phyloP scores from a whole-genome alignment of 306 rosid genomes.

The Myrica gale region DNA sequence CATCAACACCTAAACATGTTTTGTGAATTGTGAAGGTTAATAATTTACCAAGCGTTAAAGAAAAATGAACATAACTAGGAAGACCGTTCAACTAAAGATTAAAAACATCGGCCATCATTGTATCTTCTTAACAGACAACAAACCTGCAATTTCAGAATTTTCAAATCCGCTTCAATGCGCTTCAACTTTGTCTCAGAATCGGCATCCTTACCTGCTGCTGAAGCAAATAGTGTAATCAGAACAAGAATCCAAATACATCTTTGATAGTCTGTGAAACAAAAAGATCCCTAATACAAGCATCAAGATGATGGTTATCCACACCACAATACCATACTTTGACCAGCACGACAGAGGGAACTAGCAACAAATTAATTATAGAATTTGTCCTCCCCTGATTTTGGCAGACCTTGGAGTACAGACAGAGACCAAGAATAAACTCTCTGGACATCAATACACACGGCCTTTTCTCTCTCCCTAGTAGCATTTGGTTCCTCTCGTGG shows the following conservation, averaged over 20 bases:
- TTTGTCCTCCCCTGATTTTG: not conserved
- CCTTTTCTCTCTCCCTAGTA: not conserved
- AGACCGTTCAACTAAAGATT: slow-evolving; percentile 4
- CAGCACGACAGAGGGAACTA: not conserved
- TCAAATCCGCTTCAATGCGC: slow-evolving; percentile 89
- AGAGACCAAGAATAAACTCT: not conserved
- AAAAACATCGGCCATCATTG: slow-evolving; percentile 21
- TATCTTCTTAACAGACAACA: slow-evolving; percentile 17
- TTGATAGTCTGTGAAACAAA: not conserved
- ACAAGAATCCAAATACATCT: not conserved
- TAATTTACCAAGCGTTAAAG: not conserved
- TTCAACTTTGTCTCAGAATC: slow-evolving; percentile 62
- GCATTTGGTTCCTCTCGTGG: not conserved
- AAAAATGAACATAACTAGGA: not conserved
- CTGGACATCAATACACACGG: not conserved
- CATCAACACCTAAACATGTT: not conserved
- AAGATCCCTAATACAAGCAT: not conserved
- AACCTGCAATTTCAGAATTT: slow-evolving; percentile 87
- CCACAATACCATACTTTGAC: not conserved
- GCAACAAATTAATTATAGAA: not conserved
- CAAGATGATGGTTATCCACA: not conserved
- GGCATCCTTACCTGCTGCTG: slow-evolving; percentile 54
- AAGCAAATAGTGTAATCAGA: slow-evolving; percentile 20
- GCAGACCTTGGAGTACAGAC: not conserved
- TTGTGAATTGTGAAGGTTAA: not conserved